Conservation (phyloP, 805 yeast species). For the Diddensiella santjacobensis region DNA sequence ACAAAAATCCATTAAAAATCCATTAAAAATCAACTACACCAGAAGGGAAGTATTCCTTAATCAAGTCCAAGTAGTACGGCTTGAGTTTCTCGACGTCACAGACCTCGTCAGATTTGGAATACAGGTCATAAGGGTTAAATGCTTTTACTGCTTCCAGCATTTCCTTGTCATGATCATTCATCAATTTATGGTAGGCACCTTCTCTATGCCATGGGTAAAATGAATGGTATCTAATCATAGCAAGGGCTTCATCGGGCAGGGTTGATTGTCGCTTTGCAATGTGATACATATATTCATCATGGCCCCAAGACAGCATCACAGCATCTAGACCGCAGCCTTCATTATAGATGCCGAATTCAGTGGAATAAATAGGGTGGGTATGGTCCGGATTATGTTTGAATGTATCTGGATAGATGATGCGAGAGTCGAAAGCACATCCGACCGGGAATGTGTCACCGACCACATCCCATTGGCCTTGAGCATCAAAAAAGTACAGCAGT, state of each 20-base stretch:
- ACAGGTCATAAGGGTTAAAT: slow-evolving; percentile 65
- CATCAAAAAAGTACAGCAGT: slow-evolving; percentile 62
- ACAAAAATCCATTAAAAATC: too few relatives aligned
- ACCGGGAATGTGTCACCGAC: slow-evolving; percentile 78
- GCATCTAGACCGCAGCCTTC: slow-evolving; percentile 63
- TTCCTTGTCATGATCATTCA: slow-evolving; percentile 58
- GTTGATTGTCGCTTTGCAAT: slow-evolving; percentile 61
- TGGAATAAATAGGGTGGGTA: slow-evolving; percentile 58
- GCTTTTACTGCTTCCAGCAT: slow-evolving; percentile 62
- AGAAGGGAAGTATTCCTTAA: slow-evolving; percentile 63
- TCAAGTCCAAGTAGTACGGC: slow-evolving; percentile 57
- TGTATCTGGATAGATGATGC: slow-evolving; percentile 57
- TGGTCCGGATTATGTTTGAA: slow-evolving; percentile 59
- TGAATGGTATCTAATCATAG: slow-evolving; percentile 72
- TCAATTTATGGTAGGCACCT: slow-evolving; percentile 57
- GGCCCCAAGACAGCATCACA: slow-evolving; percentile 76
- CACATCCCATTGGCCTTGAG: slow-evolving; percentile 77
- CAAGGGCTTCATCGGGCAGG: slow-evolving; percentile 61
- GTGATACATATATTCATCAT: slow-evolving; percentile 75
- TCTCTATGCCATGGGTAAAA: slow-evolving; percentile 78
- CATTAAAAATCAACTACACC: slow-evolving; percentile 53
- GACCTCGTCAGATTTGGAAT: slow-evolving; percentile 54
- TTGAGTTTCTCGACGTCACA: slow-evolving; percentile 50
- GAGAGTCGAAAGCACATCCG: slow-evolving; percentile 60
- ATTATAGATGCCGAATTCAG: slow-evolving; percentile 64